Base-by-base conservation (phyloP, 345 rosid species). In the Citrus mangshanensis region DNA sequence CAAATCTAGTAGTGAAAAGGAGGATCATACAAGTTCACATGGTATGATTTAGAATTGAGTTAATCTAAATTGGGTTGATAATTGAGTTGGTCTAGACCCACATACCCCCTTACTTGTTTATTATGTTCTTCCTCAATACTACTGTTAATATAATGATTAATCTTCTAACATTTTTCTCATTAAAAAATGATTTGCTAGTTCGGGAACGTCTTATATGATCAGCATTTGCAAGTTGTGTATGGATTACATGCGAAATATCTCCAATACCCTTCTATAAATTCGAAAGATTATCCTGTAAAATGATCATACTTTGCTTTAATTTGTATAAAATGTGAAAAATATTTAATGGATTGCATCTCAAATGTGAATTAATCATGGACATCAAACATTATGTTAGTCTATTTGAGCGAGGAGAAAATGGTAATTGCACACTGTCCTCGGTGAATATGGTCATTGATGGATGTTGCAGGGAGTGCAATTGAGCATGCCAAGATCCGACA, bases 41-140 rank as follows among this genome's bases (percentile, higher is more conserved):
- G 4, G 68, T 32, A 65, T 73, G 69, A 58, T 65, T 77, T 76
- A 2, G 42, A 68, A 62, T 28, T 30, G 37, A 62, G 51, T 18
- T 27, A 4, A 22, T 60, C 51, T 24, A n/a, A 54, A 77, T 3
- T 46, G 59, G 72, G 40, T 68, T 67, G 9, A 74, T 54, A 34
- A 60, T 75, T 25, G 68, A 77, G 64, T 22, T 51, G 74, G 25
- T 72, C 40, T 67, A 28, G 78, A 42, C 72, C 82, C 80, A 75
- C 77, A 0, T 7, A 9, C 24, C 38, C 54, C 7, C 37, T 46
- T 68, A 5, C 80, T 72, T 81, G 69, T 14, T 69, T 74, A 1
- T 40, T 73, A 1, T 40, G 46, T 69, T 9, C 49, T 66, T 79
- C 37, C 56, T 34, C 19, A 42, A 35, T 46, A 70, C 2, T 77